Evolutionary conservation across 306 rosid genomes (phyloP).

Genomic region (Trichosanthes cucumerina): DNA sequence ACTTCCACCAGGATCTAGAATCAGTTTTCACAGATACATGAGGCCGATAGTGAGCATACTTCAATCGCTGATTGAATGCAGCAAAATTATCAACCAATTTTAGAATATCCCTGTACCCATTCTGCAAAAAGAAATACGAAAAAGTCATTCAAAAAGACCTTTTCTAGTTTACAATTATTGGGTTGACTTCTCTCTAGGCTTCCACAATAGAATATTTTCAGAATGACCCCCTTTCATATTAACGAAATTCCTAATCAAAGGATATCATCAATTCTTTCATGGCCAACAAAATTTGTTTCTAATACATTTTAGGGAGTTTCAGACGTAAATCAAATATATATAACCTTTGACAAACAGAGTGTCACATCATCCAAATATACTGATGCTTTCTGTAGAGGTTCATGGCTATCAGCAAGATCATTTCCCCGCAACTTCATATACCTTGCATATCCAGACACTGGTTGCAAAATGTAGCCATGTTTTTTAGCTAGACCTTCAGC

Average conservation of each 20-base stretch:
- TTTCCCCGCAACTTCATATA: constrained; percentile 56
- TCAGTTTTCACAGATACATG: constrained; percentile 56
- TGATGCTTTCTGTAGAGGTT: constrained; percentile 78
- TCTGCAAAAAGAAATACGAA: constrained; percentile 36
- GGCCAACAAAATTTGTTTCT: background rate
- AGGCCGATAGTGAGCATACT: constrained; percentile 91
- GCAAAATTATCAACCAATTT: constrained; percentile 89
- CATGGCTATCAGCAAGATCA: constrained; percentile 52
- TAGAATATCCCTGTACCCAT: constrained; percentile 72
- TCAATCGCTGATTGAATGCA: constrained; percentile 82
- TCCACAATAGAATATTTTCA: background rate
- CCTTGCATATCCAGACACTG: constrained; percentile 80
- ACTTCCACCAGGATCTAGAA: constrained; percentile 88
- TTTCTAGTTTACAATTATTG: background rate
- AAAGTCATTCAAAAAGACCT: background rate
- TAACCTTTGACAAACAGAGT: constrained; percentile 79
- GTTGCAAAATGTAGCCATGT: constrained; percentile 73
- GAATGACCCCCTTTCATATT: background rate
- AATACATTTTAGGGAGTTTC: background rate
- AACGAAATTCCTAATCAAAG: background rate
- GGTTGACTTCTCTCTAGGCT: background rate
- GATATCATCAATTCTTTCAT: background rate
- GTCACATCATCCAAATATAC: constrained; percentile 95
- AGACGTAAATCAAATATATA: background rate
- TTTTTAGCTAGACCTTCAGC: constrained; percentile 35